Base-by-base conservation (phyloP, 257 asterid genomes). In the Vinca minor region DNA sequence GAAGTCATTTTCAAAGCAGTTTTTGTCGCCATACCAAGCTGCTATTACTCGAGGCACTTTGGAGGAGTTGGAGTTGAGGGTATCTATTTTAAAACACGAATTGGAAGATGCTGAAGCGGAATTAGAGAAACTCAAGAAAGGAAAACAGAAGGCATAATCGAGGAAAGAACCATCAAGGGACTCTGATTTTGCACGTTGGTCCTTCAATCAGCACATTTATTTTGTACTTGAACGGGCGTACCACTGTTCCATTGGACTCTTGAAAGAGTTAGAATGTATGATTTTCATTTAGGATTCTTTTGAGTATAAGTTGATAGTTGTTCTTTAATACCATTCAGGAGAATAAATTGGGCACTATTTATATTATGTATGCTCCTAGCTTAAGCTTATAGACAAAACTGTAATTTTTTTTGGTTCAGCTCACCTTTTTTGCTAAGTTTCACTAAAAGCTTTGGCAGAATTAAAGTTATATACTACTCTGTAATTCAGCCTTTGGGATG, bases 81-180 rank as follows among this genome's bases (percentile, higher is more conserved):
- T 91, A 25, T 71, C 85, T 4, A 42, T 70, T 59, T 75, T 91
- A 61, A 88, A 59, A 63, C 83, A 84, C 60, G 87, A 83, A 70
- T 74, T 91, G 74, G 69, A 77, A 63, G 74, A 63, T 57, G 96
- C 96, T 50, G 98, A 88, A 78, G 78, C 77, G 28, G 92, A 84
- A 68, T 79, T 84, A 18, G 96, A 86, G 59, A 80, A 66, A 68
- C 71, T 82, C 67, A 82, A 64, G n/a, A 91, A 91, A 84, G 94
- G 94, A 41, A 79, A 88, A 76, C 89, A 86, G 71, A 85, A 85
- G 79, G 75, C 67, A 25, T 84, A 67, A 77, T 65, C 56, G 50
- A 60, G 20, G 18, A 35, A 41, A 23, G 38, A 34, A 34, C 38
- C 18, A 17, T 7, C 18, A 10, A 31, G 17, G 12, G 25, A n/a